Base-by-base conservation (phyloP, 2,329 filamentous ascomycete species). In the Zelopaecilomyces penicillatus region DNA sequence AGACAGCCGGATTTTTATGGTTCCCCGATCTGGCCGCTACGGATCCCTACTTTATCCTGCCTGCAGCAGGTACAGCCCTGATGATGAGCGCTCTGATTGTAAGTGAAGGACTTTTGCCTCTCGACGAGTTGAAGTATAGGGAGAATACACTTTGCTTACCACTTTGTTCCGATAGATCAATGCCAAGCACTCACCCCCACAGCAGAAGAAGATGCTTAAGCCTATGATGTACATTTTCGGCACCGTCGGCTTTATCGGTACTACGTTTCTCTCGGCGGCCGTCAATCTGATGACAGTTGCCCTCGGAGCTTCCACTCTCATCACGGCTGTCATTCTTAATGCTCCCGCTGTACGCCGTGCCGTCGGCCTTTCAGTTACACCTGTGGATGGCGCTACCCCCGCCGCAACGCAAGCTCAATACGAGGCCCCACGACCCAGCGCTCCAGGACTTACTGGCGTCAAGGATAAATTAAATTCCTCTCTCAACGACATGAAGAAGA, bases 11-110 rank as follows among this genome's bases (percentile, higher is more conserved):
- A 3, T 66, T 82, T 32, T 66, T 82, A 35, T 98, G 93, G 93
- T 77, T 97, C 53, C 66, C 70, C 2, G 85, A 97, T 62, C 65
- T 98, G 50, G 83, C 87, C 0, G 59, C 80, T 26, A 63, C 77
- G 2, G 93, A 98, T 63, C 91, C 93, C 0, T 83, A 74, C 56
- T 91, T 78, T 54, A 62, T 93, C 35, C 67, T 97, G 30, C 93
- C 93, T 2, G 50, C 79, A 3, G 46, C 73, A 2, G 79, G 81
- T 3, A 74, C 80, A 1, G 63, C 59, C 6, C 58, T 79, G 43
- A 74, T 85, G 63, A 76, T 74, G 52, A 53, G 69, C 29, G 74
- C 79, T 41, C 66, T 87, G 45, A 72, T 70, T 45, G 73, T 75
- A 61, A 44, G 68, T 49, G 32, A 19, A 19, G 19, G 19, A 19